Evolutionary conservation across 1,284 basidiomycete genomes (phyloP), one percentile per base, ranked within the genome.

Genomic region (Marasmius tenuissimus): DNA sequence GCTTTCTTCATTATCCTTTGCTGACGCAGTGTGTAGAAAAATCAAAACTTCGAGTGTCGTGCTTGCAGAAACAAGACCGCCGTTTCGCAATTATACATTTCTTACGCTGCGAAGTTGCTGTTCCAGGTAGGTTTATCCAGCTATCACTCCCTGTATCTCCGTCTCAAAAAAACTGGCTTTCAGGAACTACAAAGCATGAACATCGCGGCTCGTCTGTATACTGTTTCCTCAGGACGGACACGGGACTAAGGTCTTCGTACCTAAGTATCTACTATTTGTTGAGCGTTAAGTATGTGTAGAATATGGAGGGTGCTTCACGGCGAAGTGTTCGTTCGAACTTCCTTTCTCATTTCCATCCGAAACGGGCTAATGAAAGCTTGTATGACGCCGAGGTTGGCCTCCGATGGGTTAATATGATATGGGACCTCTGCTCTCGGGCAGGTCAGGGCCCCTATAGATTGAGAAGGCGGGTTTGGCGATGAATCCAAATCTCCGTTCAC

Each of bases 61-160:
- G 90, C 95, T 47, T 98, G 96, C 78, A 92, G 95, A 72, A 98
- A 97, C 81, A 96, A 96, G 80, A 97, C 95, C 39, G 92, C 92
- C 52, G 91, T 92, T 71, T 96, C 93, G 61, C 94, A 96, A 69
- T 75, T 96, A 22, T 94, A 93, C 71, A 94, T 96, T 76, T 94
- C 94, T 45, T 96, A 96, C 71, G 94, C 94, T 16, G 93, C 94
- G 18, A 97, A 97, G 75, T 76, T 97, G 61, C 82, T 97, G 57
- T 94, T 96, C 88, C 94, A 96, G 86, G 89, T 91, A 69, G 59
- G 45, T 37, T 80, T 71, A 59, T 39, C 40, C 5, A 38, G 57
- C 42, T 22, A 16, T n/a, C n/a, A n/a, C n/a, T n/a, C n/a, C 27
- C 27, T 27, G 27, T 27, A 27, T 27, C 27, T 27, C 27, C 27